These are phyloP conservation scores for Pleurotus eryngii DNA, from an alignment of 768 basidiomycete genomes.

Conservation along the genomic window DNA sequence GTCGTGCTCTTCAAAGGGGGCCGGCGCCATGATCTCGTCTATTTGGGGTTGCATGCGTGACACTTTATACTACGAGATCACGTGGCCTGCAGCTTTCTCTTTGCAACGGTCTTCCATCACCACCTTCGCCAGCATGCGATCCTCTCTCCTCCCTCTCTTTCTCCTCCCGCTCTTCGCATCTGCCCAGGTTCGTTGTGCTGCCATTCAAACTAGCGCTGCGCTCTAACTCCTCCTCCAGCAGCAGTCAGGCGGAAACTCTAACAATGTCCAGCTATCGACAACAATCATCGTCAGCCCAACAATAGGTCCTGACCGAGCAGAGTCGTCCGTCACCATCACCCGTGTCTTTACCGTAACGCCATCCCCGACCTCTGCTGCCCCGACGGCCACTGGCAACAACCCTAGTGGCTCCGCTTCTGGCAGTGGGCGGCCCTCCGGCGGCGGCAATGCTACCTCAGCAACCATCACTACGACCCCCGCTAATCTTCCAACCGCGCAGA, in stretches of 20 bases:
- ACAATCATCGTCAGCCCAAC: constrained; percentile 33
- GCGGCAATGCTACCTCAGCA: constrained; percentile 20
- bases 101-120: constrained; percentile 2
- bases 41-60: no score
- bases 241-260: constrained; percentile 23
- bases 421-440: background rate
- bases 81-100: constrained; percentile 14
- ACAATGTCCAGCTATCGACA: constrained; percentile 32
- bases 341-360: constrained; percentile 44
- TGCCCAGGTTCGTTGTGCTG: constrained; percentile 36
- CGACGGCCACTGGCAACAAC: constrained; percentile 17
- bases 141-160: constrained; percentile 25
- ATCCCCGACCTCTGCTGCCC: constrained; percentile 17
- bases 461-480: constrained; percentile 37
- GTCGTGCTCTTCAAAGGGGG: background rate
- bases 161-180: constrained; percentile 34
- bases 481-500: constrained; percentile 59
- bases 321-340: constrained; percentile 37
- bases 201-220: background rate
- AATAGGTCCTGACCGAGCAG: constrained; percentile 36
- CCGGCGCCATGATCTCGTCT: background rate
- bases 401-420: constrained; percentile 13
- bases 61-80: background rate
- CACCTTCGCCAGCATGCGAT: constrained; percentile 23
- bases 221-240: background rate